Evolutionary conservation across 352 stramenopile genomes (phyloP), one percentile per base, ranked within the genome.

Genomic region (Phytophthora tentaculata): DNA sequence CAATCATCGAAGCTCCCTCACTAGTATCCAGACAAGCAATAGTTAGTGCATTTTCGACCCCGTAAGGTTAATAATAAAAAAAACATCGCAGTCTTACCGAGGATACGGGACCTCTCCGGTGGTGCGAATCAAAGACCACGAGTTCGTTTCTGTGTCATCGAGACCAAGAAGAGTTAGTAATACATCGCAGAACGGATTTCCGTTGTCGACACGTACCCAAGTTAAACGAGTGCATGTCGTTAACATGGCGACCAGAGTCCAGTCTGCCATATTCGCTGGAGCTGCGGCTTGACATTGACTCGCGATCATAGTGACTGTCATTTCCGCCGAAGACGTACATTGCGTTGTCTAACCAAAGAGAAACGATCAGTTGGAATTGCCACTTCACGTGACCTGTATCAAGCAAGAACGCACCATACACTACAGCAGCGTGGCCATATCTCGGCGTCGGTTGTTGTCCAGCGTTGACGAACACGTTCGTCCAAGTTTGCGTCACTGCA

Each of bases 161-260:
- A 54, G 35, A 43, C 10, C 20, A 52, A 9, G 14, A 39, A 39
- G 14, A 6, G 26, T 19, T 19, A 52, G 45, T 52, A 3, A 35
- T 17, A n/a, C 13, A 3, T 28, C 10, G 17, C 44, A 51, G 2
- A 24, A 2, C 20, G 0, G 1, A 52, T 28, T 35, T 24, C 20
- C 32, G 22, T 28, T 19, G 16, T 10, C 17, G 48, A 2, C 35
- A 60, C 71, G 51, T 61, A 92, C 86, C 86, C 59, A 96, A 94
- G 73, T 98, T 96, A 74, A 98, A 99, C 78, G 98, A 91, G 67
- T 99, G 94, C 75, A 99, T 98, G 76, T 99, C 97, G 55, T 93
- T 97, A 56, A 95, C 85, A 58, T 97, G 96, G 54, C 85, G 94
- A 29, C 95, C 95, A 20, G 67, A 64, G 35, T 78, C 71, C 19